A percentile compares a stretch with the other conserved stretches of the same genome.
These are phyloP conservation scores for Calamus simplicifolius DNA, from an alignment of 176 grass and related monocot genomes.

Conservation along the genomic window DNA sequence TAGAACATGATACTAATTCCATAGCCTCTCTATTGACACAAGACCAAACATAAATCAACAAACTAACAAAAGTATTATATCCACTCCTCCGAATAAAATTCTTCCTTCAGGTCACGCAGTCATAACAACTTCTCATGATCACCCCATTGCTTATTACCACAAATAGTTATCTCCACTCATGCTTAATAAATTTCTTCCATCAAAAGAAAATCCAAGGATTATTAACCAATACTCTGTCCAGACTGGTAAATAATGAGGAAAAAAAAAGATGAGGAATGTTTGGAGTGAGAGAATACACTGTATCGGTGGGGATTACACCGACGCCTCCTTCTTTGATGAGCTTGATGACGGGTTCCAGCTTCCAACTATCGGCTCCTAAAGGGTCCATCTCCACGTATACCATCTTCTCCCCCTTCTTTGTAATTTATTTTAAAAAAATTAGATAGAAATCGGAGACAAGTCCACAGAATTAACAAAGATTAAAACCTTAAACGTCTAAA, in stretches of 20 bases:
- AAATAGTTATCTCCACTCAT: too few species aligned
- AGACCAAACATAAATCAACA: too few species aligned
- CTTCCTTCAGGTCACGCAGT: too few species aligned
- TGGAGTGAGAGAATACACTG: slow-evolving; percentile 41
- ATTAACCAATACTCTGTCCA: too few species aligned
- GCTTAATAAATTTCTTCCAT: too few species aligned
- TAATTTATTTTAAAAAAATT: not conserved
- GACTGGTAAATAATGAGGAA: not conserved
- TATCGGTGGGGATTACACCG: slow-evolving; percentile 79
- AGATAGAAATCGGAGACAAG: not conserved
- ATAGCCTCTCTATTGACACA: too few species aligned
- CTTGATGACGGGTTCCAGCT: slow-evolving; percentile 61
- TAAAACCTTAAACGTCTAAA: not conserved
- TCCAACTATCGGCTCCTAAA: slow-evolving; percentile 61
- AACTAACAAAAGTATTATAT: too few species aligned
- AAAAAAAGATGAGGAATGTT: not conserved
- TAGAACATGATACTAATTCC: too few species aligned
- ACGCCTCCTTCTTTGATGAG: slow-evolving; percentile 79
- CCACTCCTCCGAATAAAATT: too few species aligned
- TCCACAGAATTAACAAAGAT: not conserved
- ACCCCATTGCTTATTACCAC: too few species aligned
- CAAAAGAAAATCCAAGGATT: too few species aligned
- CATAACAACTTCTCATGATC: too few species aligned
- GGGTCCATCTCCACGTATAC: slow-evolving; percentile 63
- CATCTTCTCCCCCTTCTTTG: slow-evolving; percentile 66